Base-by-base conservation (phyloP, 139 green algal species). In the Chlorella sp. region DNA sequence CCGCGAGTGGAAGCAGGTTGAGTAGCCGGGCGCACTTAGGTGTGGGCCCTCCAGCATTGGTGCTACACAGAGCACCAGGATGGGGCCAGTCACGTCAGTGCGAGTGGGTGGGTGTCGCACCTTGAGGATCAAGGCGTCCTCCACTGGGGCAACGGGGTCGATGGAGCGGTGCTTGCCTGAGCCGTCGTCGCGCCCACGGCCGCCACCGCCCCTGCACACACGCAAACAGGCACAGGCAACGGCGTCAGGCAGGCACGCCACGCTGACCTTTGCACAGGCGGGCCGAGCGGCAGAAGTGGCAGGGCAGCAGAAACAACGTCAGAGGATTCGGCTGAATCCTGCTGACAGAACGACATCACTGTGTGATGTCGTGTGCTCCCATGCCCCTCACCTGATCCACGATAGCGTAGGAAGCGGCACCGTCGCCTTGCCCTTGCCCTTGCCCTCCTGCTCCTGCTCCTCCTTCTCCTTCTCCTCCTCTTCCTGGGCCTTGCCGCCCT, bases 121-220 rank as follows among this genome's bases (percentile, higher is more conserved):
- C 73, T 51, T 14, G 1, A 83, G 55, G 31, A 83, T 69, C 20
- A 31, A 60, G 22, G 72, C 51, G 29, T 85, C 80, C 70, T 88
- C 74, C 66, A 88, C 42, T 0, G 83, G 81, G 0, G 81, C 31
- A 30, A 91, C 73, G 14, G 82, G 82, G 74, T 89, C 80, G 42
- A 88, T 83, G 35, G 64, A 73, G 1, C 49, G 26, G 71, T 75
- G 50, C 60, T 80, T 67, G 60, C 78, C 75, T n/a, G n/a, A n/a
- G 31, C 74, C 72, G n/a, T 55, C 60, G 26, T 35, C 14, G 10
- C 84, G 50, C 20, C 78, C 60, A 22, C 82, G 49, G 3, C 75
- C 61, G 67, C 82, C 82, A 63, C 76, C 66, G 34, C 88, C 72
- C 5, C 82, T 55, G 26, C 42, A 55, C 42, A 55, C 42, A 55